Base-by-base conservation (phyloP, 306 rosid species). In the Myrica gale region DNA sequence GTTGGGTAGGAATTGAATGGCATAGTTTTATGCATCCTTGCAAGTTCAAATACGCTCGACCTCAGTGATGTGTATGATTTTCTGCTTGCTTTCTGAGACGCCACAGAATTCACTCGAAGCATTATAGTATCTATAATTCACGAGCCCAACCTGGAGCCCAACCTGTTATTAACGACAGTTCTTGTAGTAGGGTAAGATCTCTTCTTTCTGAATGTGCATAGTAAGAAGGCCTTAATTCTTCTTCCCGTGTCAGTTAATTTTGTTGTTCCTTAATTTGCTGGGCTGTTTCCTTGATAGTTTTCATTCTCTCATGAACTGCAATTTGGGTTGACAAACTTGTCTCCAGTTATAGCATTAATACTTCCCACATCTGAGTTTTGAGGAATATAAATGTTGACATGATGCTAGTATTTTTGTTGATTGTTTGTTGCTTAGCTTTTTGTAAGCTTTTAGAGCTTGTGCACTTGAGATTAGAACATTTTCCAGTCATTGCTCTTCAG, bases 121-220 rank as follows among this genome's bases (percentile, higher is more conserved):
- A 79, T 95, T 73, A 66, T 95, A 79, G 52, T 95, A 74, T 86
- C 90, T 62, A 71, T 87, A 53, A 66, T 84, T 78, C 79, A 75
- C 70, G 97, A 92, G 82, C 92, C 89, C 23, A 82, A 84, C 79
- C 74, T 95, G 52, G 92, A 90, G 90, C 92, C 97, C 75, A 88
- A 90, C 87, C 82, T 86, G 72, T 48, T 90, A 41, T 84, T 90
- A 78, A 95, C 97, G 13, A 90, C 92, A 16, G 90, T 95, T 77
- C 88, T 95, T 74, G 52, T 82, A 50, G 83, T 89, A 54, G 92
- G 97, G 98, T 95, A 82, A 81, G 88, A 39, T 78, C 65, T 80
- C 76, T 66, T 78, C 37, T 60, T 84, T 44, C 68, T 50, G 69
- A 57, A 71, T 82, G 73, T 76, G 21, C 73, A 73, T 60, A 68